A percentile compares a stretch with the other conserved stretches of the same genome.
Evolutionary conservation across 1,284 basidiomycete species (phyloP).

Genomic region (Heliocybe sulcata): DNA sequence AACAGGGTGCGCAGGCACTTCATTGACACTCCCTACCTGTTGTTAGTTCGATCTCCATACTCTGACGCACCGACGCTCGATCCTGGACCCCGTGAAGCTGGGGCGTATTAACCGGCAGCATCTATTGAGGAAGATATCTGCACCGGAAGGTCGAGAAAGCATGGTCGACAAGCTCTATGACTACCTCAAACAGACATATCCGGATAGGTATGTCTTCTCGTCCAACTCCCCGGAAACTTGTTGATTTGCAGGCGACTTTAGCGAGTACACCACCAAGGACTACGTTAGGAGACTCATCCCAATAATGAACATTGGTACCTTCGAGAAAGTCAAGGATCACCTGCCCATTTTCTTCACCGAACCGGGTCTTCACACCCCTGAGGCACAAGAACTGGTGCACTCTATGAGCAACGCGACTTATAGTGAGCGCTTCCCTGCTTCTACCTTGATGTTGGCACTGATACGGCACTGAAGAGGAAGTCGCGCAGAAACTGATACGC

Average conservation of each 20-base stretch:
- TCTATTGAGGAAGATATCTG: conserved; percentile 42
- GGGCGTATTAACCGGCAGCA: conserved; percentile 77
- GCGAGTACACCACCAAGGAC: conserved; percentile 39
- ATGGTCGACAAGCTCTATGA: conserved; percentile 43
- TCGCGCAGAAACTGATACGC: neutral
- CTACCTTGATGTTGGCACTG: conserved; percentile 2
- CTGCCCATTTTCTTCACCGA: conserved; percentile 74
- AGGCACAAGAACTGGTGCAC: conserved; percentile 50
- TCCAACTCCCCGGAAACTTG: conserved; percentile 2
- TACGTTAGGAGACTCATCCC: conserved; percentile 54
- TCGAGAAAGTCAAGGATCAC: conserved; percentile 59
- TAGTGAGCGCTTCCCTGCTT: conserved; percentile 5
- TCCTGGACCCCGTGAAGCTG: conserved; percentile 66
- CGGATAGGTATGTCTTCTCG: conserved; percentile 29
- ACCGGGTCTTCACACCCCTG: conserved; percentile 48
- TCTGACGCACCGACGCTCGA: conserved; percentile 69
- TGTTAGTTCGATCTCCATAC: conserved; percentile 62
- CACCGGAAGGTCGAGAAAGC: conserved; percentile 31
- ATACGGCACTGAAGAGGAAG: conserved; percentile 6
- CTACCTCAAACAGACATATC: conserved; percentile 40
- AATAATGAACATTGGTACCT: conserved; percentile 48
- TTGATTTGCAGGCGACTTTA: conserved; percentile 14
- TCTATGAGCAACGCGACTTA: conserved; percentile 21
- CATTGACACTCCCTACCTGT: conserved; percentile 1
- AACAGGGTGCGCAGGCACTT: neutral